A percentile compares a stretch with the other conserved stretches of the same genome.
Conservation (phyloP, 108 stramenopile species). For the Skeletonema menzelii region DNA sequence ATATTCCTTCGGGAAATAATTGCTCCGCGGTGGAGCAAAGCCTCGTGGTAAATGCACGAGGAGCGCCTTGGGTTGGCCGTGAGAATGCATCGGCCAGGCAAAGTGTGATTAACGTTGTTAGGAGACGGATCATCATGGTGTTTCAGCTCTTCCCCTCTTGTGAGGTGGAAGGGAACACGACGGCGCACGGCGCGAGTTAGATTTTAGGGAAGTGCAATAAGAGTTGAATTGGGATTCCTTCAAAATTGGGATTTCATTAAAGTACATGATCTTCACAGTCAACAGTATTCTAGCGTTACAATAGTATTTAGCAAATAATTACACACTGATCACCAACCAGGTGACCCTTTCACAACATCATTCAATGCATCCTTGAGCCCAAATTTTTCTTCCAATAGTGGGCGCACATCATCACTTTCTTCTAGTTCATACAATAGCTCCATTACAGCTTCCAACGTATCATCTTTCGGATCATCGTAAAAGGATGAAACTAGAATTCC, state of each 20-base stretch:
- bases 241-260: too few relatives aligned
- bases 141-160: too few relatives aligned
- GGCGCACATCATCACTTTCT: conserved; percentile 90
- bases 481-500: conserved; percentile 98
- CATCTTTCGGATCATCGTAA: conserved; percentile 95
- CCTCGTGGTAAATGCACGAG: not conserved
- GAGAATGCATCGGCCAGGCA: conserved; percentile 11
- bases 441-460: conserved; percentile 88
- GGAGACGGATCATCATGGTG: conserved; percentile 1
- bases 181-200: too few relatives aligned
- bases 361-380: conserved; percentile 76
- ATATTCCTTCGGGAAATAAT: conserved; percentile 34
- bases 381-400: conserved; percentile 81
- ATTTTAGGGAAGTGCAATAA: too few relatives aligned
- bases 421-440: conserved; percentile 90
- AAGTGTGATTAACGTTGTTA: not conserved
- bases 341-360: conserved; percentile 35
- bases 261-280: too few relatives aligned
- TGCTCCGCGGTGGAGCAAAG: conserved; percentile 29
- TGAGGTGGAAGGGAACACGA: too few relatives aligned
- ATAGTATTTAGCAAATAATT: not conserved
- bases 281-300: conserved; percentile 4
- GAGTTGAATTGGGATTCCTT: too few relatives aligned
- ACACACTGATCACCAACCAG: not conserved
- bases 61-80: not conserved